phyloP scores from a whole-genome alignment of 345 rosid species.

The Pistacia atlantica region DNA sequence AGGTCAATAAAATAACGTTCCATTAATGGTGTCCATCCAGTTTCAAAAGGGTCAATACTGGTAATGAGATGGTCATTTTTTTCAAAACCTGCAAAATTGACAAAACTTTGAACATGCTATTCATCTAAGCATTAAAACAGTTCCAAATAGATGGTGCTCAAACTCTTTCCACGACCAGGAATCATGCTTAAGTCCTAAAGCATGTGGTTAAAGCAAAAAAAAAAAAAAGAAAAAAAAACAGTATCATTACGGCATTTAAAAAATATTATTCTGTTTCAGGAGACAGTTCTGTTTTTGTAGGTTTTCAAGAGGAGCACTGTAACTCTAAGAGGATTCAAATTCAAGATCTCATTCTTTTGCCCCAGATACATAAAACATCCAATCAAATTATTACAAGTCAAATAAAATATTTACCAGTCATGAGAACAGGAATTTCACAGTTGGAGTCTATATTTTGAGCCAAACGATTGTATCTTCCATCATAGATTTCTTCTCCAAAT shows the following conservation, averaged over 20 bases:
- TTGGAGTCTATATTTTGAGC: conserved; percentile 48
- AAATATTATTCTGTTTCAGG: neutral
- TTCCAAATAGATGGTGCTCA: neutral
- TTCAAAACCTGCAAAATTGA: conserved; percentile 39
- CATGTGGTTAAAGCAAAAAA: too few relatives aligned
- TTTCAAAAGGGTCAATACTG: conserved; percentile 30
- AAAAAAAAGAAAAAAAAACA: too few relatives aligned
- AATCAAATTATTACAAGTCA: conserved; percentile 10
- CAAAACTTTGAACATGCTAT: neutral
- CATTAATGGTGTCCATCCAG: conserved; percentile 63
- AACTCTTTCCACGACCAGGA: neutral
- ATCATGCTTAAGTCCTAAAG: neutral
- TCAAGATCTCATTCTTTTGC: neutral
- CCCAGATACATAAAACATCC: neutral
- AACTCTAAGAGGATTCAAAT: neutral
- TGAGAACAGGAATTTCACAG: conserved; percentile 35
- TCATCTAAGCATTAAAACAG: neutral
- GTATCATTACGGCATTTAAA: neutral
- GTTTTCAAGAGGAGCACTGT: neutral
- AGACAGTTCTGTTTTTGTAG: neutral
- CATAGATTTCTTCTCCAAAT: conserved; percentile 63
- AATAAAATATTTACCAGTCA: conserved; percentile 50
- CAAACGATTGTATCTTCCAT: conserved; percentile 71
- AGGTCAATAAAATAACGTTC: conserved; percentile 57
- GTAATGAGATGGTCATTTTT: conserved; percentile 30